A percentile compares a stretch with the other conserved stretches of the same genome.
phyloP scores from a whole-genome alignment of 306 rosid species.

The Begonia masoniana region DNA sequence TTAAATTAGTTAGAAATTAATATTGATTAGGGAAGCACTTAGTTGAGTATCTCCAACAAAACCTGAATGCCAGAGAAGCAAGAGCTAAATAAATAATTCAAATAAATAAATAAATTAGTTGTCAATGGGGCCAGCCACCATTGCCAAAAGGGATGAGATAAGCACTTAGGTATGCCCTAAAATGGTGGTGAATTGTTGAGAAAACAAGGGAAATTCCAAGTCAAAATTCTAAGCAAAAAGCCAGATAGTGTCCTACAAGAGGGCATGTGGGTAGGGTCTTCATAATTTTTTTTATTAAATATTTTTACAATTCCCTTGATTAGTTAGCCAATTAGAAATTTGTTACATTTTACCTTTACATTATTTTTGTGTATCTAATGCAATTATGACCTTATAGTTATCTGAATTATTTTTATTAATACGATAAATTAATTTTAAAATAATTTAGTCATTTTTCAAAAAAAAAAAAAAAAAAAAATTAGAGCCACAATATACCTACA shows the following conservation, averaged over 20 bases:
- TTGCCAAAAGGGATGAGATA: not conserved
- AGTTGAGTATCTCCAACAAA: not conserved
- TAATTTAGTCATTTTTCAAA: too few species aligned
- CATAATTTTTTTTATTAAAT: too few species aligned
- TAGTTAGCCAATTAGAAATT: too few species aligned
- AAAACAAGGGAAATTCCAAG: not conserved
- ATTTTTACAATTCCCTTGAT: too few species aligned
- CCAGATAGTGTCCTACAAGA: not conserved
- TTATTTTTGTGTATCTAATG: too few species aligned
- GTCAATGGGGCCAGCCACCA: not conserved
- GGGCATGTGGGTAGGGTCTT: conserved; percentile 1
- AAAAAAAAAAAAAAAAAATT: too few species aligned
- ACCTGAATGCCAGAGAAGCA: not conserved
- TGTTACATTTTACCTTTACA: too few species aligned
- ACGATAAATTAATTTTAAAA: too few species aligned
- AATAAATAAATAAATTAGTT: not conserved
- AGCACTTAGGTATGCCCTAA: not conserved
- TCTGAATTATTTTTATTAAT: too few species aligned
- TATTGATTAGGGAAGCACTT: not conserved
- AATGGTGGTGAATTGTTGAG: not conserved
- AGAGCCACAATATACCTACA: too few species aligned
- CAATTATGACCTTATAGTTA: too few species aligned
- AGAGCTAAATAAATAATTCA: not conserved
- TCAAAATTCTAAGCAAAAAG: not conserved
- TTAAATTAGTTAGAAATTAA: conserved; percentile 4